Evolutionary conservation across 2,329 filamentous ascomycete genomes (phyloP).

Genomic region (Claviceps spartinae): DNA sequence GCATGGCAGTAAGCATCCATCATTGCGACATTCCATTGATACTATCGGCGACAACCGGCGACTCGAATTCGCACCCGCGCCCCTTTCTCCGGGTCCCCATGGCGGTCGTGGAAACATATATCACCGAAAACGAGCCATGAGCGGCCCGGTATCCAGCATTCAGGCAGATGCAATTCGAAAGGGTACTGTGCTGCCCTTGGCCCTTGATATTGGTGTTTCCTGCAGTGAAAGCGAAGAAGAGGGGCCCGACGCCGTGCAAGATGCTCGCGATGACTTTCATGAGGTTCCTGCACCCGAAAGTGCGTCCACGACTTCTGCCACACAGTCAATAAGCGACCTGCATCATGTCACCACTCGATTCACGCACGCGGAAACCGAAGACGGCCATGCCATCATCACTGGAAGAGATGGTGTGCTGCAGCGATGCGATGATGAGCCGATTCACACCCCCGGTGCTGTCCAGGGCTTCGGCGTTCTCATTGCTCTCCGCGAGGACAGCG

Average conservation of each 20-base stretch:
- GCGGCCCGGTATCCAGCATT: conserved; percentile 30
- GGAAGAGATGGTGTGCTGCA: conserved; percentile 62
- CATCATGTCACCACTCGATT: conserved; percentile 58
- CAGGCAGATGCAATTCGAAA: conserved; percentile 30
- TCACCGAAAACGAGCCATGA: conserved; percentile 21
- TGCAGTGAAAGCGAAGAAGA: conserved; percentile 19
- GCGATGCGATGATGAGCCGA: conserved; percentile 81
- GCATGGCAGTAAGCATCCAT: conserved; percentile 26
- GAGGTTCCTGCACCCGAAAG: conserved; percentile 2
- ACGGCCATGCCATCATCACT: conserved; percentile 71
- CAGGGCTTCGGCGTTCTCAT: conserved; percentile 71
- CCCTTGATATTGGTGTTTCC: conserved; percentile 19
- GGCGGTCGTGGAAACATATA: neutral
- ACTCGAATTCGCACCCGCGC: conserved; percentile 14
- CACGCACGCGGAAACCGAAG: conserved; percentile 61
- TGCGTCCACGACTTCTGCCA: conserved; percentile 10
- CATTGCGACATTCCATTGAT: conserved; percentile 18
- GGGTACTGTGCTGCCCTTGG: conserved; percentile 20
- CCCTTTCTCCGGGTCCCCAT: conserved; percentile 7
- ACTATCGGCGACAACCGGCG: conserved; percentile 14
- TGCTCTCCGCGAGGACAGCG: conserved; percentile 55
- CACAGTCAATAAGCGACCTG: conserved; percentile 21
- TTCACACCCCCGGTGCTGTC: conserved; percentile 70
- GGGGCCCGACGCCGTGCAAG: neutral
- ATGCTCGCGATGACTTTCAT: neutral